These are phyloP conservation scores for Gomphus bonarii DNA, from an alignment of 1,284 basidiomycete species.

Conservation along the genomic window DNA sequence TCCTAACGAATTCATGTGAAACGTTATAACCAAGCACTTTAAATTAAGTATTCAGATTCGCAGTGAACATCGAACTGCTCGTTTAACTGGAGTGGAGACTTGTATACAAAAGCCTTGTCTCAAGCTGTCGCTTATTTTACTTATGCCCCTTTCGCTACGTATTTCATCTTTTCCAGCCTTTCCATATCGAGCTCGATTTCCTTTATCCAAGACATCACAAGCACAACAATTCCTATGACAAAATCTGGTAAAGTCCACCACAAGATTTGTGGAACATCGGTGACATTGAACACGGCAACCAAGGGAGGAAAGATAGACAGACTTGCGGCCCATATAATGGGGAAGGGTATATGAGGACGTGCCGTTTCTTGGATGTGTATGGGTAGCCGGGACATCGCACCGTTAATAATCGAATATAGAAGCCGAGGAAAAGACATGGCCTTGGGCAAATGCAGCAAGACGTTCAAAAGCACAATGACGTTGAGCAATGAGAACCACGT, in stretches of 20 bases:
- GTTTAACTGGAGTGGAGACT: too few species aligned
- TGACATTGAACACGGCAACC: not conserved
- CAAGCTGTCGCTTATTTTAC: not conserved
- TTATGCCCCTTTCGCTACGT: slow-evolving; percentile 41
- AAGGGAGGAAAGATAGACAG: not conserved
- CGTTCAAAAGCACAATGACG: slow-evolving; percentile 2
- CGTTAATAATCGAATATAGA: not conserved
- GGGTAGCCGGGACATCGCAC: not conserved
- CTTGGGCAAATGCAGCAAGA: slow-evolving; percentile 2
- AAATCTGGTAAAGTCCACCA: slow-evolving; percentile 8
- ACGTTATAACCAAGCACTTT: too few species aligned
- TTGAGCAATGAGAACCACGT: not conserved
- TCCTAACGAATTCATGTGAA: too few species aligned
- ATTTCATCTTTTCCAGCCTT: slow-evolving; percentile 42
- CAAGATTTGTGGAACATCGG: slow-evolving; percentile 4
- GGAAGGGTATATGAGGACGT: not conserved
- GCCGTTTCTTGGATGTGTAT: not conserved
- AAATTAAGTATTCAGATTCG: too few species aligned
- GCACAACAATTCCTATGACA: not conserved
- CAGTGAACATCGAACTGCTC: too few species aligned
- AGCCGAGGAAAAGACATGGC: slow-evolving; percentile 7
- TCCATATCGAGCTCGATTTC: slow-evolving; percentile 35
- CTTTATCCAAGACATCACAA: slow-evolving; percentile 23
- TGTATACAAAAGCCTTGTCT: not conserved
- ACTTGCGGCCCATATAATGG: not conserved